phyloP scores from a whole-genome alignment of 352 stramenopile species.

The Globisporangium paroecandrum region DNA sequence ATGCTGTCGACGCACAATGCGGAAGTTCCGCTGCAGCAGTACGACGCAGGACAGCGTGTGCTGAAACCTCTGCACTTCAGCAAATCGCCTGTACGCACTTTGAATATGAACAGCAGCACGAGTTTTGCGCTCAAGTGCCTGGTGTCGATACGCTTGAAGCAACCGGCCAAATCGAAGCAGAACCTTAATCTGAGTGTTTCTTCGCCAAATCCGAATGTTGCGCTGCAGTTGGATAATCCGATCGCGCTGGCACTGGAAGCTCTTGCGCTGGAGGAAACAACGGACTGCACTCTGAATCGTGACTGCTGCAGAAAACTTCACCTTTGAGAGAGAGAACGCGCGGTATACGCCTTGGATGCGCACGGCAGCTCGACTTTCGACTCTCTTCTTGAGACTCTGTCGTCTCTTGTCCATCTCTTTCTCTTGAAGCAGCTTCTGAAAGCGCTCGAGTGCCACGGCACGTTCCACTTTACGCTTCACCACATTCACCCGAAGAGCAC shows the following conservation, averaged over 20 bases:
- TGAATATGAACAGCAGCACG: constrained; percentile 32
- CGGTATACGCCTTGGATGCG: constrained; percentile 15
- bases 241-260: not conserved
- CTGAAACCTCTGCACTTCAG: constrained; percentile 23
- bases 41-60: constrained; percentile 21
- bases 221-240: constrained; percentile 13
- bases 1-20: constrained; percentile 32
- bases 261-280: constrained; percentile 16
- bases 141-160: not conserved
- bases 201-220: constrained; percentile 12
- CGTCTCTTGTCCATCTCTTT: constrained; percentile 26
- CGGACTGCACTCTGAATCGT: constrained; percentile 28
- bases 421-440: constrained; percentile 32
- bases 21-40: constrained; percentile 38
- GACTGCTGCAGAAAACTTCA: constrained; percentile 1
- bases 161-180: constrained; percentile 4
- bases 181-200: constrained; percentile 5
- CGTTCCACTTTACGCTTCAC: constrained; percentile 18
- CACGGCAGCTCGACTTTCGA: constrained; percentile 30
- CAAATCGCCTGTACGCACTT: constrained; percentile 24
- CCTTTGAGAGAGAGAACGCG: not conserved
- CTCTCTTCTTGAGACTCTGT: constrained; percentile 21
- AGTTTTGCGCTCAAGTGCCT: constrained; percentile 12
- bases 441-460: constrained; percentile 28
- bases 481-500: constrained; percentile 21